Conservation (phyloP, 306 rosid species). For the Cyclanthera cordifolia region DNA sequence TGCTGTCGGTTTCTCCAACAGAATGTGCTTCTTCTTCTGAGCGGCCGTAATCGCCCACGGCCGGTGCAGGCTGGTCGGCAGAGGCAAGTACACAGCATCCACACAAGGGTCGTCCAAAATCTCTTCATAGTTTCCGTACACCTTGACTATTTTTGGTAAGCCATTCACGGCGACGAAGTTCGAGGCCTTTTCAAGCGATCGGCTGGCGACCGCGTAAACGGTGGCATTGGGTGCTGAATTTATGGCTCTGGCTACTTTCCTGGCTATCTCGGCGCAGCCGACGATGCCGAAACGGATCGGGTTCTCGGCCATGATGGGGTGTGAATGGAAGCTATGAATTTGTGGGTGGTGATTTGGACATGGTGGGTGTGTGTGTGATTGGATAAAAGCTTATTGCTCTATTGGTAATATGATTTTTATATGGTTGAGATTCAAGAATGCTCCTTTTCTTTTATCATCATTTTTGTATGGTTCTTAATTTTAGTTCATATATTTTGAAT, state of each 20-base stretch:
- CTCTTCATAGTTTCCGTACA: constrained; percentile 54
- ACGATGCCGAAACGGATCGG: constrained; percentile 47
- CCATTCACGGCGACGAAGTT: constrained; percentile 33
- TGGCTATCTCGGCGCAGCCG: constrained; percentile 62
- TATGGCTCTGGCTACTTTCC: constrained; percentile 69
- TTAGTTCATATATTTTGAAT: too few species aligned
- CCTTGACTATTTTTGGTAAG: constrained; percentile 20
- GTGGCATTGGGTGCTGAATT: constrained; percentile 42
- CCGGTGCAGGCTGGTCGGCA: constrained; percentile 57
- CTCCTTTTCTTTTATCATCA: not conserved
- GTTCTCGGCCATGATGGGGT: constrained; percentile 4
- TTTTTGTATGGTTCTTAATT: not conserved
- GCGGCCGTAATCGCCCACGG: constrained; percentile 61
- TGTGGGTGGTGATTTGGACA: not conserved
- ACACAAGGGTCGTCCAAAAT: constrained; percentile 54
- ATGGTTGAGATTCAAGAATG: not conserved
- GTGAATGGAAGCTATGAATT: not conserved
- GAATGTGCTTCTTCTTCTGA: constrained; percentile 59
- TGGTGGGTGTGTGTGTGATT: not conserved
- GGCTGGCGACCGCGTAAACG: constrained; percentile 55
- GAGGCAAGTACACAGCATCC: constrained; percentile 62
- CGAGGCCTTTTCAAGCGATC: constrained; percentile 48
- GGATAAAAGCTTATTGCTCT: not conserved
- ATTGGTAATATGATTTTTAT: not conserved
- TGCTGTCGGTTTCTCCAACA: constrained; percentile 68